phyloP scores from a whole-genome alignment of 106 monocot species.

The Iris macrosiphon region DNA sequence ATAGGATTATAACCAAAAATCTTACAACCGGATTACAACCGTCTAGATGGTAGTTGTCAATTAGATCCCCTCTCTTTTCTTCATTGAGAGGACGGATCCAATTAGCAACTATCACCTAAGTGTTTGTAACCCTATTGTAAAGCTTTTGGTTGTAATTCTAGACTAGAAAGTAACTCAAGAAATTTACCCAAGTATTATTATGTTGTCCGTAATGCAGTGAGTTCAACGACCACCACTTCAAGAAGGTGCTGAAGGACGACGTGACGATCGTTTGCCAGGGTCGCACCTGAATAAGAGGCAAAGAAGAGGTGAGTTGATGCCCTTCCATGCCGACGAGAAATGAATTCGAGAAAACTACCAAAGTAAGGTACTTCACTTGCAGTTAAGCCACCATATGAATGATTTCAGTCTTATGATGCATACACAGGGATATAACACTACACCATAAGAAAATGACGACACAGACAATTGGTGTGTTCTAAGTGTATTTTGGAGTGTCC shows the following conservation, averaged over 20 bases:
- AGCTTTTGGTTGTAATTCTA: neutral
- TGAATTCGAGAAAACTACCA: constrained; percentile 30
- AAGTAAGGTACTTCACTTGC: too few relatives aligned
- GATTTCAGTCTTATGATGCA: too few relatives aligned
- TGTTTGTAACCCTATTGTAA: neutral
- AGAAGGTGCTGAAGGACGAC: constrained; percentile 30
- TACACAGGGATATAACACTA: too few relatives aligned
- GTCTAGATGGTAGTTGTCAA: neutral
- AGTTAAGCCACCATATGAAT: too few relatives aligned
- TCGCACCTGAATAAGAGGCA: constrained; percentile 20
- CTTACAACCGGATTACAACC: too few relatives aligned
- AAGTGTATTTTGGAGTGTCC: too few relatives aligned
- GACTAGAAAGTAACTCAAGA: too few relatives aligned
- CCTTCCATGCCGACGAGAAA: constrained; percentile 27
- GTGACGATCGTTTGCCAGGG: constrained; percentile 38
- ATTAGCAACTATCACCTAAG: neutral
- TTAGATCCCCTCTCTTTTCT: neutral
- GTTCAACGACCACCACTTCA: constrained; percentile 43
- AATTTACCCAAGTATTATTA: too few relatives aligned
- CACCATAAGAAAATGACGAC: too few relatives aligned
- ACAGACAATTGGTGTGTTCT: too few relatives aligned
- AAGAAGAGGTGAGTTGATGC: constrained; percentile 19
- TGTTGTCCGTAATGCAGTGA: constrained; percentile 21
- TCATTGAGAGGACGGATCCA: neutral
- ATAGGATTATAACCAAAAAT: too few relatives aligned